phyloP scores from a whole-genome alignment of 2,329 filamentous ascomycete genomes.

The Colletotrichum abscissum region DNA sequence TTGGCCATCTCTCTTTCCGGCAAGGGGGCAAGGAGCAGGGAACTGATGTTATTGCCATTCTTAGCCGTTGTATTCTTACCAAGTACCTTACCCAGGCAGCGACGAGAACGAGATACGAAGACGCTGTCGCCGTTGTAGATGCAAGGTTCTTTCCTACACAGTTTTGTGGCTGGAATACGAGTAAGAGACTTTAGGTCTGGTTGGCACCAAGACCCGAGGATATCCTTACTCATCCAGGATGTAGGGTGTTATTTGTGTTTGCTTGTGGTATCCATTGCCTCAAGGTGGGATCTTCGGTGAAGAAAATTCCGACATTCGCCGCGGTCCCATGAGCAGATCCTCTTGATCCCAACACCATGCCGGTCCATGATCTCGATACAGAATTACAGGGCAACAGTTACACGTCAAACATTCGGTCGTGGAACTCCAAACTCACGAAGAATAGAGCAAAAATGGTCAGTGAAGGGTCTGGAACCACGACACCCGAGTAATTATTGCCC shows the following conservation, averaged over 20 bases:
- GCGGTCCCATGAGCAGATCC: neutral
- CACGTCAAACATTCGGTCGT: no score
- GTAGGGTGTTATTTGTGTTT: neutral
- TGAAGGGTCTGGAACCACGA: no score
- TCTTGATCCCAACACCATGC: neutral
- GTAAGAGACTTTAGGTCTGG: neutral
- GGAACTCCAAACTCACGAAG: no score
- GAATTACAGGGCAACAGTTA: no score
- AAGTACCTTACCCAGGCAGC: neutral
- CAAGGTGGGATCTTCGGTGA: neutral
- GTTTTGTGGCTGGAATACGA: neutral
- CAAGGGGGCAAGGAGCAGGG: neutral
- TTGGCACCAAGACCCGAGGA: neutral
- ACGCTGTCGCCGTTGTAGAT: neutral
- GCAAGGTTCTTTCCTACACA: neutral
- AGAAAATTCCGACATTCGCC: neutral
- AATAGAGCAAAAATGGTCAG: no score
- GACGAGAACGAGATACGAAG: neutral
- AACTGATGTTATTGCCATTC: neutral
- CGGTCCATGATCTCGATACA: no score
- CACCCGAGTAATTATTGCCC: no score
- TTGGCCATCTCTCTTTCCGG: conserved; percentile 15
- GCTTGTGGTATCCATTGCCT: neutral
- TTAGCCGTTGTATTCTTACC: neutral
- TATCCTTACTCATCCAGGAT: neutral